Conservation (phyloP, 495 filamentous ascomycete species). For the Neurospora sp. region DNA sequence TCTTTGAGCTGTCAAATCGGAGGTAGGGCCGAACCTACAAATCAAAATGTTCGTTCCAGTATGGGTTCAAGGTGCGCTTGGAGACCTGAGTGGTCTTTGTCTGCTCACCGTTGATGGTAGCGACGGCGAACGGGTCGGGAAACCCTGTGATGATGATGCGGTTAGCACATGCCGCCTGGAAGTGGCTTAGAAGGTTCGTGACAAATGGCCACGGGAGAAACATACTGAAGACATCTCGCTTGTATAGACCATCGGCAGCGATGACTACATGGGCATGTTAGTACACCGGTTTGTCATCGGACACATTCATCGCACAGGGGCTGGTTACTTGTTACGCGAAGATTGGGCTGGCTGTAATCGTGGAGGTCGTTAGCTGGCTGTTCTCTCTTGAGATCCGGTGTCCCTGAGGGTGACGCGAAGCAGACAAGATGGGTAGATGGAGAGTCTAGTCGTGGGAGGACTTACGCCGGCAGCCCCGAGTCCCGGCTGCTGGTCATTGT, state of each 20-base stretch:
- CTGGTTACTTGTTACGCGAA: conserved; percentile 55
- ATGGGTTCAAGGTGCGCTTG: conserved; percentile 94
- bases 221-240: conserved; percentile 97
- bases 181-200: background rate
- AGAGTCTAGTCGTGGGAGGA: background rate
- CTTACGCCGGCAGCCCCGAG: conserved; percentile 23
- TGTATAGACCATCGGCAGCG: conserved; percentile 95
- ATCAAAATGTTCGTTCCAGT: conserved; percentile 99
- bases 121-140: conserved; percentile 95
- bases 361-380: conserved; percentile 10
- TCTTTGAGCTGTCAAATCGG: background rate
- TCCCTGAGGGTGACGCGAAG: background rate
- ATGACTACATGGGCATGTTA: conserved; percentile 57
- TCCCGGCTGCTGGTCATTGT: conserved; percentile 24
- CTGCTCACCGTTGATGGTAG: conserved; percentile 92
- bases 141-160: conserved; percentile 52
- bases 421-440: background rate
- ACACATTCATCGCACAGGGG: conserved; percentile 2
- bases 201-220: conserved; percentile 13
- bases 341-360: conserved; percentile 43
- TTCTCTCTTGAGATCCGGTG: background rate
- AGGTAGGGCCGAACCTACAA: conserved; percentile 49
- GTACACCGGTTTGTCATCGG: background rate
- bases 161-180: background rate
- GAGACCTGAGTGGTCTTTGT: conserved; percentile 92